Percentiles rank a stretch among this genome's conserved stretches.
phyloP scores from a whole-genome alignment of 2,329 filamentous ascomycete genomes.

The Apiospora arundinis region DNA sequence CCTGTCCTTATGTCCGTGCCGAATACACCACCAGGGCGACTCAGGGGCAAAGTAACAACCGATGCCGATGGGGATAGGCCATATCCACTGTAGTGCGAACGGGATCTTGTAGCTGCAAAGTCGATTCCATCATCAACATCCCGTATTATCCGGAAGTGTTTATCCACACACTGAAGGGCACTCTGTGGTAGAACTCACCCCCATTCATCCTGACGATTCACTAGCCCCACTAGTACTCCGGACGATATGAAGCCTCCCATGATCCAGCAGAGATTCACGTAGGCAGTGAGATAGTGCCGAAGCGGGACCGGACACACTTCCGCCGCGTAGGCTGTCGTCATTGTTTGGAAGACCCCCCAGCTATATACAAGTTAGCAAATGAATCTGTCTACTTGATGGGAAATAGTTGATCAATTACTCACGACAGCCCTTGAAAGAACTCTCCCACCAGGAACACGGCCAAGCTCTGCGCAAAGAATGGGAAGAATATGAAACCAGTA shows the following conservation, averaged over 20 bases:
- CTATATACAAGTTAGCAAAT: neutral
- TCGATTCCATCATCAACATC: neutral
- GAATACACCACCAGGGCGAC: slow-evolving; percentile 25
- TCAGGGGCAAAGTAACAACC: slow-evolving; percentile 23
- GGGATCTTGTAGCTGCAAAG: slow-evolving; percentile 40
- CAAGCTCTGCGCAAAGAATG: slow-evolving; percentile 43
- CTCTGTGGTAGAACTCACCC: slow-evolving; percentile 29
- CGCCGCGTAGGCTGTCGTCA: slow-evolving; percentile 46
- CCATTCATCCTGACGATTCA: slow-evolving; percentile 41
- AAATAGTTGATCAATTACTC: neutral
- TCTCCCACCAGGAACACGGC: slow-evolving; percentile 41
- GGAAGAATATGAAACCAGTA: slow-evolving; percentile 44
- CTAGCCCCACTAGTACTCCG: slow-evolving; percentile 42
- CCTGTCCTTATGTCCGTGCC: slow-evolving; percentile 33
- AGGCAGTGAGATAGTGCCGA: slow-evolving; percentile 44
- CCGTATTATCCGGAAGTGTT: too few relatives aligned
- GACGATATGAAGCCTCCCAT: slow-evolving; percentile 47
- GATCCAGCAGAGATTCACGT: slow-evolving; percentile 48
- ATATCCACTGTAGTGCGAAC: slow-evolving; percentile 49
- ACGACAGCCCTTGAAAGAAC: slow-evolving; percentile 43
- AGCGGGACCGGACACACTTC: slow-evolving; percentile 45
- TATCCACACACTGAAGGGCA: too few relatives aligned
- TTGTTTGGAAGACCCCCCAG: slow-evolving; percentile 42
- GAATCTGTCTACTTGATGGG: too few relatives aligned
- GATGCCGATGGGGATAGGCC: slow-evolving; percentile 36